Conservation (phyloP, 257 asterid genomes). For the Solanum lycopersicoides region DNA sequence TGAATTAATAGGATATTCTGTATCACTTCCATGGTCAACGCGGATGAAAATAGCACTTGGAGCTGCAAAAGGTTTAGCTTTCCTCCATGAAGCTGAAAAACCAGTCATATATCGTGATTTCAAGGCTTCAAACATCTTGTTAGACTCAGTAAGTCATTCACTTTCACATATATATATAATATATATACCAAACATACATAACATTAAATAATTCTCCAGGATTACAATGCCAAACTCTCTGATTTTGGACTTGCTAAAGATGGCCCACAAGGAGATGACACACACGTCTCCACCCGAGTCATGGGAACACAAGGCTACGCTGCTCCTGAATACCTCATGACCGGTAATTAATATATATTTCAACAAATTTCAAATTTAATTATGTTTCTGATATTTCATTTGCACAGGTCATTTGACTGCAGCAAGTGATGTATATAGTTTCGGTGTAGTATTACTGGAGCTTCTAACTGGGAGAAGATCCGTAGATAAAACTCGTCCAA, state of each 20-base stretch:
- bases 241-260: conserved; percentile 18
- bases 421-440: conserved; percentile 13
- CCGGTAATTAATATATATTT: not conserved
- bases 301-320: conserved; percentile 19
- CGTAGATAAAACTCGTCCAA: conserved; percentile 9
- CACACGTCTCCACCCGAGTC: conserved; percentile 10
- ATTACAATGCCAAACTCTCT: conserved; percentile 12
- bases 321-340: conserved; percentile 18
- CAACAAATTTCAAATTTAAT: not conserved
- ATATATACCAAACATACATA: not conserved
- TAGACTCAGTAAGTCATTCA: conserved; percentile 5
- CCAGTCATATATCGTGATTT: conserved; percentile 13
- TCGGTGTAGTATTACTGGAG: conserved; percentile 17
- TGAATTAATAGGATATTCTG: conserved; percentile 1
- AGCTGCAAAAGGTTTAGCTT: conserved; percentile 16
- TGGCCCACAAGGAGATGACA: conserved; percentile 17
- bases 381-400: not conserved
- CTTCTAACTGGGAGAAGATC: conserved; percentile 10
- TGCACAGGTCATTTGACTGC: conserved; percentile 13
- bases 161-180: not conserved
- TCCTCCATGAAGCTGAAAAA: conserved; percentile 11
- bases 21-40: conserved; percentile 12
- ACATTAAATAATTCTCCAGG: not conserved
- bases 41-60: conserved; percentile 13
- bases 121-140: conserved; percentile 14